These are phyloP conservation scores for Aspergillus biplanus DNA, from an alignment of 495 filamentous ascomycete species.

Conservation along the genomic window DNA sequence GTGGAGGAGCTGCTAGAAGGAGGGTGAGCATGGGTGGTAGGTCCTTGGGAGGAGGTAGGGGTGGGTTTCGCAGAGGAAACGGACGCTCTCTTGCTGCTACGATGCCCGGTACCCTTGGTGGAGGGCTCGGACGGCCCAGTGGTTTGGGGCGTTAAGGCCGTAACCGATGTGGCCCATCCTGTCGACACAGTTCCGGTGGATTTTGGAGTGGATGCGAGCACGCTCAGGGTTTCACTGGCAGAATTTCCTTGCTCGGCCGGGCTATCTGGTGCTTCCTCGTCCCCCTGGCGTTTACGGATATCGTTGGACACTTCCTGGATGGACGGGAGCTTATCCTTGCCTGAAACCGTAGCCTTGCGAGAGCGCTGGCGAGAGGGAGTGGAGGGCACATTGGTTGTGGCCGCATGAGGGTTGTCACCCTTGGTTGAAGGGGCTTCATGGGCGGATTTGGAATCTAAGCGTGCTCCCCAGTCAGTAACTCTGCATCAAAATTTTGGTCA, in stretches of 20 bases:
- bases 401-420: not conserved
- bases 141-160: slow-evolving; percentile 13
- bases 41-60: not conserved
- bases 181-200: slow-evolving; percentile 18
- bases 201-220: slow-evolving; percentile 14
- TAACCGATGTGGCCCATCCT: not conserved
- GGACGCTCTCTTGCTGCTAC: not conserved
- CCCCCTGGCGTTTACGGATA: not conserved
- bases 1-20: slow-evolving; percentile 1
- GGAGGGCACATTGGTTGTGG: not conserved
- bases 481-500: no score
- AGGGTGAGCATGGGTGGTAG: slow-evolving; percentile 23
- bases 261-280: not conserved
- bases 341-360: slow-evolving; percentile 6
- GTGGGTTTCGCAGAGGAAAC: no score
- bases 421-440: not conserved
- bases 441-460: not conserved
- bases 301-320: slow-evolving; percentile 14
- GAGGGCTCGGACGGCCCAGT: slow-evolving; percentile 13
- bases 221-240: not conserved
- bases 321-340: slow-evolving; percentile 15
- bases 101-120: not conserved
- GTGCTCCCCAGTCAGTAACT: no score
- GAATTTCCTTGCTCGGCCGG: not conserved
- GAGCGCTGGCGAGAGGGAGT: not conserved